These are phyloP conservation scores for Xylaria bambusicola DNA, from an alignment of 495 filamentous ascomycete species.

Conservation along the genomic window DNA sequence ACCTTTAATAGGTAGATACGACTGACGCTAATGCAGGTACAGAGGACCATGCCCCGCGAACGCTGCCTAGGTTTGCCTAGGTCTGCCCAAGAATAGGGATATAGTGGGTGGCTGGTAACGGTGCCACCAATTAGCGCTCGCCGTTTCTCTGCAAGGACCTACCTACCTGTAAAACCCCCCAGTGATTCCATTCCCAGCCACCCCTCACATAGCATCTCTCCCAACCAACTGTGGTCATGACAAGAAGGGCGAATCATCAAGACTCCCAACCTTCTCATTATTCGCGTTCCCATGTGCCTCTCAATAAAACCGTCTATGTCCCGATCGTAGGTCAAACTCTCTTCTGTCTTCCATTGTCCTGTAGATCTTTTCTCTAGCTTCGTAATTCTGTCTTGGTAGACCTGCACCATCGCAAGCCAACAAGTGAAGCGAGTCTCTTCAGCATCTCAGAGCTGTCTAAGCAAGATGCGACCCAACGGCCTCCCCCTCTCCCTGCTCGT, in stretches of 20 bases:
- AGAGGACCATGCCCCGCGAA: neutral
- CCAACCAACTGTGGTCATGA: neutral
- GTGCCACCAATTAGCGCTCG: no score
- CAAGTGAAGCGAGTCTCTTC: conserved; percentile 25
- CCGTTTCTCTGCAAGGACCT: no score
- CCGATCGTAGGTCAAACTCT: conserved; percentile 11
- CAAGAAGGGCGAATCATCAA: neutral
- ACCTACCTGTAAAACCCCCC: no score
- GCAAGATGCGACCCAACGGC: conserved; percentile 30
- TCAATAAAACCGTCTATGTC: conserved; percentile 27
- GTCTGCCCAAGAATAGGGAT: neutral
- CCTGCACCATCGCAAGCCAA: neutral
- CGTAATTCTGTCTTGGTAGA: conserved; percentile 19
- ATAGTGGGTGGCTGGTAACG: conserved; percentile 8
- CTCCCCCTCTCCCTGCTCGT: conserved; percentile 23
- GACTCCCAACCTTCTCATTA: conserved; percentile 34
- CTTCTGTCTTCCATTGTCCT: conserved; percentile 10
- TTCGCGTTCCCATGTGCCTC: conserved; percentile 17
- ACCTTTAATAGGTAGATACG: neutral
- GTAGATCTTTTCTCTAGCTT: conserved; percentile 26
- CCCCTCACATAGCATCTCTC: neutral
- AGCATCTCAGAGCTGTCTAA: conserved; percentile 7
- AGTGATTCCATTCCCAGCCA: neutral
- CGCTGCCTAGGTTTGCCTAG: no score
- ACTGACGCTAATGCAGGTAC: conserved; percentile 27